phyloP scores from a whole-genome alignment of 257 asterid species.

The Cordia subcordata region DNA sequence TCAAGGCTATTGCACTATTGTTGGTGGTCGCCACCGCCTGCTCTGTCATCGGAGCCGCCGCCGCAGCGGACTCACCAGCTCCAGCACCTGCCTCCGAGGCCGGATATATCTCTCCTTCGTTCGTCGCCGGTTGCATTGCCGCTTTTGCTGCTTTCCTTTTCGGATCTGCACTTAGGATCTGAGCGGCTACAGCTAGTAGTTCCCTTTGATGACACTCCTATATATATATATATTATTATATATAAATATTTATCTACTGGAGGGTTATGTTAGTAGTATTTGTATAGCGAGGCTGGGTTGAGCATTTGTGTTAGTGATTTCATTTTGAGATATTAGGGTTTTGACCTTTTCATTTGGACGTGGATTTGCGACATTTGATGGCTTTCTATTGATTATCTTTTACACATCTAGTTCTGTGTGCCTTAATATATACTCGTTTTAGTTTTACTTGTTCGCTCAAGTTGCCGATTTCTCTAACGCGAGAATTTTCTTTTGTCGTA shows the following conservation, averaged over 20 bases:
- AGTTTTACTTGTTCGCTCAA: too few species aligned
- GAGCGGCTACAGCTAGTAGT: slow-evolving; percentile 4
- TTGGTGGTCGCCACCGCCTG: slow-evolving; percentile 18
- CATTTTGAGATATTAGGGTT: background rate
- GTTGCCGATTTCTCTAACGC: too few species aligned
- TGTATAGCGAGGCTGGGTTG: background rate
- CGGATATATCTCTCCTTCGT: slow-evolving; percentile 33
- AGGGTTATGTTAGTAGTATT: background rate
- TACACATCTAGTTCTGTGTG: too few species aligned
- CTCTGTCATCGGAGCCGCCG: slow-evolving; percentile 32
- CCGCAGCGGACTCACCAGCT: slow-evolving; percentile 41
- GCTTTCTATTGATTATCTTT: background rate
- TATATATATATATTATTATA: background rate
- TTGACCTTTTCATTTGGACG: background rate
- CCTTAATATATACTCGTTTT: too few species aligned
- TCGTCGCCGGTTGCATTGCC: slow-evolving; percentile 28
- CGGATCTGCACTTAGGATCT: slow-evolving; percentile 44
- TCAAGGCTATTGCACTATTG: slow-evolving; percentile 17
- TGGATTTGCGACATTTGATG: background rate
- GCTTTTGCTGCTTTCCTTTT: slow-evolving; percentile 30
- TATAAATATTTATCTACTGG: background rate
- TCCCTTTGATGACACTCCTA: background rate
- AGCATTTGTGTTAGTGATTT: background rate
- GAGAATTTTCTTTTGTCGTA: too few species aligned
- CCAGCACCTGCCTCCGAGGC: slow-evolving; percentile 46